These are phyloP conservation scores for Aspergillus udagawae DNA, from an alignment of 2,329 filamentous ascomycete genomes.

Conservation along the genomic window DNA sequence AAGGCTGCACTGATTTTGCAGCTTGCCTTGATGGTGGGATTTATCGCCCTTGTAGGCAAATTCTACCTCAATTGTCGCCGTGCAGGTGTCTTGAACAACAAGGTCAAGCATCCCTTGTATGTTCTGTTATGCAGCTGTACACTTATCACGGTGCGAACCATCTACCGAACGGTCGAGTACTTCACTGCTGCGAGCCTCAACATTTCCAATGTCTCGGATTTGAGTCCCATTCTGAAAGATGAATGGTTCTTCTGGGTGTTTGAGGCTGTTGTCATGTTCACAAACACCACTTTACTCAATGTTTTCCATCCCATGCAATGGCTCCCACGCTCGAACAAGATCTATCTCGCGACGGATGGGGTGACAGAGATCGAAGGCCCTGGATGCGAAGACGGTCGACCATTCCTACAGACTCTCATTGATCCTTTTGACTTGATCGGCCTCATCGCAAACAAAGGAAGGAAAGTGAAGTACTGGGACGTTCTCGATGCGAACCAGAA, in stretches of 20 bases:
- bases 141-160: slow-evolving; percentile 38
- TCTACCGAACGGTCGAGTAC: slow-evolving; percentile 53
- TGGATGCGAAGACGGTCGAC: slow-evolving; percentile 47
- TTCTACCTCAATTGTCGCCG: slow-evolving; percentile 45
- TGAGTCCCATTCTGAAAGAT: slow-evolving; percentile 33
- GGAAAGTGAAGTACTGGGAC: slow-evolving; percentile 41
- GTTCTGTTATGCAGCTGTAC: slow-evolving; percentile 47
- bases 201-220: slow-evolving; percentile 33
- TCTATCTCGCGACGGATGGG: slow-evolving; percentile 51
- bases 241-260: slow-evolving; percentile 55
- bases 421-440: slow-evolving; percentile 43
- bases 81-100: slow-evolving; percentile 39
- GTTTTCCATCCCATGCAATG: slow-evolving; percentile 49
- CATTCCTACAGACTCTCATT: slow-evolving; percentile 40
- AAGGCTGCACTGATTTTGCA: slow-evolving; percentile 50
- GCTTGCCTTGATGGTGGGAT: slow-evolving; percentile 47
- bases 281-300: slow-evolving; percentile 50
- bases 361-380: slow-evolving; percentile 50
- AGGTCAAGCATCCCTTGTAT: slow-evolving; percentile 39
- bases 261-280: slow-evolving; percentile 50
- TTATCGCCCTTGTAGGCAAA: slow-evolving; percentile 43
- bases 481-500: not conserved
- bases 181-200: slow-evolving; percentile 32
- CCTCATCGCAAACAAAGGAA: slow-evolving; percentile 32
- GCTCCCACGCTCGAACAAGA: slow-evolving; percentile 47